Base-by-base conservation (phyloP, 805 yeast genomes). In the Tetrapisispora phaffii region DNA sequence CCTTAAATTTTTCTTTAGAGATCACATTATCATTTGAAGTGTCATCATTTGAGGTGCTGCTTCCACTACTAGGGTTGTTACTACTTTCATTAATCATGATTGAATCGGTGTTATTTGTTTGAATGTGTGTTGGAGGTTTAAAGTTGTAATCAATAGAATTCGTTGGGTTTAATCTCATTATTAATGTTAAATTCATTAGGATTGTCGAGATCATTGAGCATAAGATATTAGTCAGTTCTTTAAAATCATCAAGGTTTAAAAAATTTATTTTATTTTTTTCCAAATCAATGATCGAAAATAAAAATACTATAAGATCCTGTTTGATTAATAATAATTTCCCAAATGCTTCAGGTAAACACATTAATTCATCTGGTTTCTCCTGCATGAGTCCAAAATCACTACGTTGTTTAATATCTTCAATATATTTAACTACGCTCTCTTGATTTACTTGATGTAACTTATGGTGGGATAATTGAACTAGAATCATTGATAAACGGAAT, bases 91-190 rank as follows among this genome's bases (percentile, higher is more conserved):
- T n/a, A 21, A 7, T 32, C n/a, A 23, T 10, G 4, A 32, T 19
- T 10, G 33, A 29, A 6, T 41, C 19, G 12, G 16, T 13, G 13
- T 24, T n/a, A 17, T 8, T 15, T 8, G 34, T 12, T 22, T 31
- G 29, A 1, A 41, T 33, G 9, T 32, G 39, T 3, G 21, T 22
- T 26, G 32, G 32, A 1, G 61, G 59, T 36, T 53, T 47, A 43
- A 42, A 48, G 29, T 53, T 53, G 34, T 50, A 55, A 34, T 61
- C 64, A 28, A 62, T 56, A 42, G 59, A 52, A 42, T 62, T 62
- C 1, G 60, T 60, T 1, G 63, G 61, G 38, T 62, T 62, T 20
- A 54, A 41, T 40, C 55, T 54, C 55, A 59, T 53, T 12, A 52
- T 47, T 23, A 55, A 33, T 4, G 59, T 56, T 26, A 62, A 50